Base-by-base conservation (phyloP, 805 yeast genomes). In the Kuraishia piskuri region DNA sequence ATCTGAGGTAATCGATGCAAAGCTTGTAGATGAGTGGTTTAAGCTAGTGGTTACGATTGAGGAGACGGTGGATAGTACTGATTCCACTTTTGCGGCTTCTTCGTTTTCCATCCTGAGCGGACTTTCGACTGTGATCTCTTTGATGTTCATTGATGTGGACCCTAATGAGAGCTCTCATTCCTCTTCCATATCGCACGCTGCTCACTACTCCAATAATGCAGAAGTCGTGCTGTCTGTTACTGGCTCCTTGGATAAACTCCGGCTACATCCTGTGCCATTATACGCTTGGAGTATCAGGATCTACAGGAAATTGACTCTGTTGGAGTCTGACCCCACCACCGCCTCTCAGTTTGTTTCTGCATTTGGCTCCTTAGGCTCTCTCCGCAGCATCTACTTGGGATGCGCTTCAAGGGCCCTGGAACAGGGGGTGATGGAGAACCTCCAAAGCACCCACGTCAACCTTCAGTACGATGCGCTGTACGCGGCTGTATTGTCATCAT, bases 221-320 rank as follows among this genome's bases (percentile, higher is more conserved):
- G 54, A 57, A 0, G 56, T 69, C 2, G 72, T 81, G 54, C 61
- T 64, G 26, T 51, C 62, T n/a, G 68, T 82, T 23, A 75, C 80
- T 53, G 63, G 67, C 0, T 59, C 68, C 3, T 63, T 83, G 19
- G 53, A 68, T 4, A 61, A 67, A 9, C 60, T 75, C 0, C 64
- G 70, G 12, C 54, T 67, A 2, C 78, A 79, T 56, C 68, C 87
- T 2, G 63, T 85, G 10, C 68, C 83, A 0, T 63, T 80, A 48
- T 86, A 84, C 61, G 76, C 81, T 22, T 87, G 92, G 92, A 78
- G 88, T 26, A 77, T 84, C 14, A 64, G 83, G 10, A 62, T 83
- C 10, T 79, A 80, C 58, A 69, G 84, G 22, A 81, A 83, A 55
- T 71, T 72, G 7, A 68, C 74, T 21, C 60, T 77, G 2, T 59